These are phyloP conservation scores for Umbelopsis sp. DNA, from an alignment of 192 early-diverging fungal genomes.

Conservation along the genomic window DNA sequence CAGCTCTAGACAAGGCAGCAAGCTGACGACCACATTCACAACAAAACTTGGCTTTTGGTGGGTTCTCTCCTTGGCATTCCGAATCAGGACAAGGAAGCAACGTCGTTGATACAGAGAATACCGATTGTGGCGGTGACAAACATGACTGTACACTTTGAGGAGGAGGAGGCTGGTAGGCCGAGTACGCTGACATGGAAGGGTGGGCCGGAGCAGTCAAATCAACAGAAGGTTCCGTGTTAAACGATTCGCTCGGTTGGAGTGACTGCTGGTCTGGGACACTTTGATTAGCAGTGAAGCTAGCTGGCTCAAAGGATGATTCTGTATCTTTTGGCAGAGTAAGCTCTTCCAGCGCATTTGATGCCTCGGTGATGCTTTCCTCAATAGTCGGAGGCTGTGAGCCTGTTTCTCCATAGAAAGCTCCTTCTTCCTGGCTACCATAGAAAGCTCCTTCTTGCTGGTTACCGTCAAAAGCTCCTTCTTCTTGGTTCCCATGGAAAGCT, in stretches of 20 bases:
- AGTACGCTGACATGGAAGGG: background rate
- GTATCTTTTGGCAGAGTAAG: no score
- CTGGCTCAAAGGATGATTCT: no score
- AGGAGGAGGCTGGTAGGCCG: background rate
- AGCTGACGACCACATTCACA: constrained; percentile 60
- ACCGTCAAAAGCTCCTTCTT: no score
- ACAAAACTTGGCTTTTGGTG: constrained; percentile 58
- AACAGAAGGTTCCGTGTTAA: background rate
- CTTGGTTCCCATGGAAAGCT: no score
- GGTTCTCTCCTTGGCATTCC: constrained; percentile 57
- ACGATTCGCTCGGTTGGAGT: background rate
- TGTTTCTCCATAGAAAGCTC: no score
- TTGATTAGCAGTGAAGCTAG: no score
- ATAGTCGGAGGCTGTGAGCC: no score
- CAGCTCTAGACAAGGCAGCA: constrained; percentile 38
- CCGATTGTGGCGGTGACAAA: background rate
- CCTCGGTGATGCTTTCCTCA: no score
- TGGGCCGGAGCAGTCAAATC: background rate
- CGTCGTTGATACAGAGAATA: background rate
- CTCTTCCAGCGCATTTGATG: no score
- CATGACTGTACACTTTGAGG: constrained; percentile 8
- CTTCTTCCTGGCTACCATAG: no score
- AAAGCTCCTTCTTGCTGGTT: no score
- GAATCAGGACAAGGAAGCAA: constrained; percentile 45
- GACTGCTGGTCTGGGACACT: no score